Evolutionary conservation across 2,329 filamentous ascomycete species (phyloP), one percentile per base, ranked within the genome.

Genomic region (Aspergillus fructus): DNA sequence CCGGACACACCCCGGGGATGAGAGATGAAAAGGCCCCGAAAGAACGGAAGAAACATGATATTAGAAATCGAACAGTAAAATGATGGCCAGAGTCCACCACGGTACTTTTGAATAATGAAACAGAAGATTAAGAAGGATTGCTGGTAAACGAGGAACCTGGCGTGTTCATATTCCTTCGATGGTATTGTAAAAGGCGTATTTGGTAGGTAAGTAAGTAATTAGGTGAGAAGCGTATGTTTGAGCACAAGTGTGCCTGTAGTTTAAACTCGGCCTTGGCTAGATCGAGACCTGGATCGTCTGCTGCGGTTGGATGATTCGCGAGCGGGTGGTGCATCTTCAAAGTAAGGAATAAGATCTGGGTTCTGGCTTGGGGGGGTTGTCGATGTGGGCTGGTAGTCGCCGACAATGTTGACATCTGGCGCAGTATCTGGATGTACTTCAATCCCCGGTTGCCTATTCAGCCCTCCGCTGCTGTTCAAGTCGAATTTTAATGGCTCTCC

Each of bases 381-480:
- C 33, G 69, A 72, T 3, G 70, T 62, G 3, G 67, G 53, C 7
- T 69, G 65, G 48, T 74, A 70, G 27, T 78, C 67, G 5, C 64
- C 70, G 55, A 80, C 68, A 23, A 80, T 68, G n/a, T 73, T 77
- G 59, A 80, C 78, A 52, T 79, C 74, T 4, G 72, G 67, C 8
- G 72, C 70, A 9, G 79, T 80, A 17, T 73, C 76, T 0, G 78
- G 78, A 63, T 81, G 78, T 6, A 81, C 69, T 57, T 80, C 78
- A 55, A 79, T 76, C 21, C 78, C 78, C 27, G 71, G 68, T 27
- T 78, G 74, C 23, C 71, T 66, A 23, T 74, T 73, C 42, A 79
- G 59, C 1, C 74, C 76, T 7, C 73, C 72, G 48, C 75, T 68
- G 17, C 69, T 70, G 40, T 67, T 68, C 23, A 69, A 64, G 1